Conservation (phyloP, 495 filamentous ascomycete genomes). For the Peziza echinospora region DNA sequence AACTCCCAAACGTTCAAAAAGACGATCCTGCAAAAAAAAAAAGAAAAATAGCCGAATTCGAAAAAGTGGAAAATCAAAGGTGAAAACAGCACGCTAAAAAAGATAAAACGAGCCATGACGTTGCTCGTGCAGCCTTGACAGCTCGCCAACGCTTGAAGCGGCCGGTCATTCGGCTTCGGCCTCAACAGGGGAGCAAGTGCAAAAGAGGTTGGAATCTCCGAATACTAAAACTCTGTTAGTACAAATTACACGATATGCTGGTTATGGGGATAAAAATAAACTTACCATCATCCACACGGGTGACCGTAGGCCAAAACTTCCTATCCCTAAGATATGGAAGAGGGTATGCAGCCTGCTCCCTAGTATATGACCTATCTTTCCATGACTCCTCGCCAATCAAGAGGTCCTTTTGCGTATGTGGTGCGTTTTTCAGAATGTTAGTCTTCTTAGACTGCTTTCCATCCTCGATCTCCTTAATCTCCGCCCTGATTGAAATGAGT, state of each 20-base stretch:
- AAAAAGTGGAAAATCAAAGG: neutral
- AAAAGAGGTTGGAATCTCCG: constrained; percentile 85
- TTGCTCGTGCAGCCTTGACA: too few relatives aligned
- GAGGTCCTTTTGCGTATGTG: constrained; percentile 71
- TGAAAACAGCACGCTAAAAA: too few relatives aligned
- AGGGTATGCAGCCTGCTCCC: constrained; percentile 77
- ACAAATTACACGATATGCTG: too few relatives aligned
- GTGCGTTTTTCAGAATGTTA: constrained; percentile 87
- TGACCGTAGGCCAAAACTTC: constrained; percentile 95
- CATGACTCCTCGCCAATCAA: constrained; percentile 41
- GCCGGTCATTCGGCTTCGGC: constrained; percentile 21
- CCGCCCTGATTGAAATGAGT: constrained; percentile 65
- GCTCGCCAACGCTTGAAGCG: too few relatives aligned
- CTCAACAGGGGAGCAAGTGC: constrained; percentile 77
- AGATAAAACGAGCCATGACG: too few relatives aligned
- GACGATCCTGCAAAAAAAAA: neutral
- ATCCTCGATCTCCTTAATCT: constrained; percentile 69
- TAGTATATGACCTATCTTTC: constrained; percentile 47
- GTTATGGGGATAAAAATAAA: too few relatives aligned
- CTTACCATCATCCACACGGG: constrained; percentile 65
- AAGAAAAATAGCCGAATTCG: neutral
- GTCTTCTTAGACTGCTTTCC: constrained; percentile 53
- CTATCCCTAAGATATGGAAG: constrained; percentile 70
- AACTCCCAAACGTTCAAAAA: neutral
- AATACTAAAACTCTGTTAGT: too few relatives aligned